Evolutionary conservation across 73 alveolate genomes (phyloP), one percentile per base, ranked within the genome.

Genomic region (Tetrahymena thermophila): DNA sequence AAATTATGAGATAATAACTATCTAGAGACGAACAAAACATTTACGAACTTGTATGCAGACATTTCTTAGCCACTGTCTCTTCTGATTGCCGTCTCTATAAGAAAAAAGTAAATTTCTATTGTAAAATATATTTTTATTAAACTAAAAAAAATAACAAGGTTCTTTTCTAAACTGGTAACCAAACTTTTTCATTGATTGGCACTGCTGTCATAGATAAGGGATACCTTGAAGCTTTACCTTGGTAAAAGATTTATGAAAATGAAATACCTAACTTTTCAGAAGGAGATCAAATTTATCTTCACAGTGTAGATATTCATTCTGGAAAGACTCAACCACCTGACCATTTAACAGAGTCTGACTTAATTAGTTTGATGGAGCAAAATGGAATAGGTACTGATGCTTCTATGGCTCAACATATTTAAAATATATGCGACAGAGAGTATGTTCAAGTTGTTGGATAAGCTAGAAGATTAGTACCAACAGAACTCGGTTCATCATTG

Each of bases 351-450:
- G 99, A 99, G 94, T 97, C 99, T 50, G 99, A 99, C 89, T 96
- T 99, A 84, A 98, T 99, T 15, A 95, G 99, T 23, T 97, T 98
- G 85, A 99, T 99, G 99, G 99, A 99, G 96, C 96, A 98, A 94
- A 96, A 99, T 97, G 99, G 99, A 50, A 99, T 99, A 23, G 99
- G 99, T 28, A 99, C 99, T 19, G 99, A 99, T 97, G 99, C 99
- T 34, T 99, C 99, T 56, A 99, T 99, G 99, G 99, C 99, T 31
- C 98, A 99, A 8, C 99, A 99, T 96, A 99, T 99, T 94, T 99
- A 99, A 97, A 99, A 99, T 98, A 99, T 99, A 58, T 99, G 99
- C 83, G 99, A 99, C 95, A 97, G 99, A 93, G 98, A 98, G 85
- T 99, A 99, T 94, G 99, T 99, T 55, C 94, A 97, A 95, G 99